phyloP scores from a whole-genome alignment of 768 basidiomycete genomes.

The Leccinellum luteum region DNA sequence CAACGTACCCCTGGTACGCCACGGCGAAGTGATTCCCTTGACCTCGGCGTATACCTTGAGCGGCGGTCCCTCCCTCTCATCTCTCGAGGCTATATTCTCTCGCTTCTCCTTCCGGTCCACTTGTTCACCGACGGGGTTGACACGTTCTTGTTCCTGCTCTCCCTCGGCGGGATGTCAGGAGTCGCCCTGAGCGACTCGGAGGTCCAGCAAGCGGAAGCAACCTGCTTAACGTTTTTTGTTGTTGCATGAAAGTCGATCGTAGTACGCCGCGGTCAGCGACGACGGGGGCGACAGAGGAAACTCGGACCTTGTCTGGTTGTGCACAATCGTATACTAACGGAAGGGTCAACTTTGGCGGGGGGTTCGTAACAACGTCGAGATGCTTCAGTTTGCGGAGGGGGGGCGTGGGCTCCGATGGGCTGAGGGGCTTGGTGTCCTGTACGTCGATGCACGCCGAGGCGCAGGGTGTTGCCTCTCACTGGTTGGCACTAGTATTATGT shows the following conservation, averaged over 20 bases:
- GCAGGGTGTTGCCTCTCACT: not conserved
- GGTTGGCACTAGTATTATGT: not conserved
- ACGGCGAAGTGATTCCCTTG: not conserved
- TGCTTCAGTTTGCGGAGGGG: not conserved
- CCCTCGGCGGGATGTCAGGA: not conserved
- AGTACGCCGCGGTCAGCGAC: not conserved
- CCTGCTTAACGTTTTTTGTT: not conserved
- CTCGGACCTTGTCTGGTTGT: not conserved
- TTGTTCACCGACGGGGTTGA: not conserved
- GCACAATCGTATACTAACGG: not conserved
- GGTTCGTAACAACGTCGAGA: too few species aligned
- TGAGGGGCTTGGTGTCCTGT: not conserved
- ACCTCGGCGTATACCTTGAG: not conserved
- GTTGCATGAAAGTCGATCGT: not conserved
- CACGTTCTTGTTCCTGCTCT: not conserved
- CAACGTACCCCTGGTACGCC: constrained; percentile 8
- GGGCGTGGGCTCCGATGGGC: not conserved
- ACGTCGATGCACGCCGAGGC: not conserved
- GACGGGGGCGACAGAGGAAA: not conserved
- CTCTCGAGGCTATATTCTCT: not conserved
- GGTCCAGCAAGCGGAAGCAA: not conserved
- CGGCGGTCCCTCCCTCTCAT: not conserved
- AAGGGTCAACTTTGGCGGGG: too few species aligned
- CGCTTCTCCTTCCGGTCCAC: not conserved
- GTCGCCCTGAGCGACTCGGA: not conserved